A percentile compares a stretch with the other conserved stretches of the same genome.
Conservation (phyloP, 2,329 filamentous ascomycete genomes). For the Epichloe scottii region DNA sequence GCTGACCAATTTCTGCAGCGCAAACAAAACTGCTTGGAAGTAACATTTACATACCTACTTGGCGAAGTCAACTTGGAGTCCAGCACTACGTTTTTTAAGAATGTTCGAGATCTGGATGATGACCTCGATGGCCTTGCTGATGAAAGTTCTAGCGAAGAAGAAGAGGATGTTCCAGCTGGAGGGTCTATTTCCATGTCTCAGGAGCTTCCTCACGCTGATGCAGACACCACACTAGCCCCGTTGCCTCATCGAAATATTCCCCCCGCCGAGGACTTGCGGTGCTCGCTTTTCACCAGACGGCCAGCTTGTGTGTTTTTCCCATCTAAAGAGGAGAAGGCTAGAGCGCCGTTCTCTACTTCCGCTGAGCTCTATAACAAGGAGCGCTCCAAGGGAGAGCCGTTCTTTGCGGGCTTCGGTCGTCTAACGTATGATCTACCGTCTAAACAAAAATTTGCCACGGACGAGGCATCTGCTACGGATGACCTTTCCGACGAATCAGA, state of each 20-base stretch:
- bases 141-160: conserved; percentile 78
- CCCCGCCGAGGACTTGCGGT: conserved; percentile 45
- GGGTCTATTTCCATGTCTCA: conserved; percentile 49
- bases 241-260: conserved; percentile 40
- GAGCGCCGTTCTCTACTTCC: conserved; percentile 34
- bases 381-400: conserved; percentile 39
- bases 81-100: conserved; percentile 50
- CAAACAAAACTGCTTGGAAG: conserved; percentile 49
- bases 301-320: conserved; percentile 56
- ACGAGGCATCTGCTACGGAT: conserved; percentile 39
- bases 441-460: conserved; percentile 31
- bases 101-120: conserved; percentile 50
- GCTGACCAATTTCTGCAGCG: conserved; percentile 41
- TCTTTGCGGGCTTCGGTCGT: conserved; percentile 45
- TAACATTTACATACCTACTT: conserved; percentile 48
- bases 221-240: conserved; percentile 39
- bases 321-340: conserved; percentile 50
- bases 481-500: conserved; percentile 38
- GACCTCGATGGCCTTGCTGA: conserved; percentile 45
- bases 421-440: conserved; percentile 38
- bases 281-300: conserved; percentile 51
- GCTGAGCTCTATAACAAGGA: conserved; percentile 34
- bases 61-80: conserved; percentile 49
- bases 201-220: conserved; percentile 42
- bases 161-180: conserved; percentile 40